A percentile compares a stretch with the other conserved stretches of the same genome.
Conservation (phyloP, 768 basidiomycete species). For the Mrakia frigida region DNA sequence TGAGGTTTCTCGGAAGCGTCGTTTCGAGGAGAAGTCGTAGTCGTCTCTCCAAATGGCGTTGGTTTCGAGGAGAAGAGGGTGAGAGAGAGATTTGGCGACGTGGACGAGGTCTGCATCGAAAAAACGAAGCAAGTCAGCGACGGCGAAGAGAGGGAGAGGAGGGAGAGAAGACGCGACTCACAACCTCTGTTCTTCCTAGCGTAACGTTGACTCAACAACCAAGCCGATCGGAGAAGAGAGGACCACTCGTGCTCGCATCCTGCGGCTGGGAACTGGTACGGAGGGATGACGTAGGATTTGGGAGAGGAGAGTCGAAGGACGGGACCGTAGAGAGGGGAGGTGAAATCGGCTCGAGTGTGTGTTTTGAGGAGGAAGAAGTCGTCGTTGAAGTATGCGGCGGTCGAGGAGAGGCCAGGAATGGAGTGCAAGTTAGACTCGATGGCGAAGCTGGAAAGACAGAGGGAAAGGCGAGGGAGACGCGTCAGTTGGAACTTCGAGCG, state of each 20-base stretch:
- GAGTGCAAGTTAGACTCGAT: conserved; percentile 26
- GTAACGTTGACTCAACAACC: conserved; percentile 22
- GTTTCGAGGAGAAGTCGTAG: neutral
- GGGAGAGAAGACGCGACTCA: neutral
- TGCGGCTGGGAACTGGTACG: neutral
- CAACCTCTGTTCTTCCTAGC: neutral
- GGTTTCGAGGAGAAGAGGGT: conserved; percentile 14
- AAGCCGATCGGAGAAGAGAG: conserved; percentile 21
- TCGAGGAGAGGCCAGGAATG: neutral
- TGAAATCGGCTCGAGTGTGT: conserved; percentile 24
- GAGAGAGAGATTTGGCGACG: conserved; percentile 27
- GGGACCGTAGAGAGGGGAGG: conserved; percentile 16
- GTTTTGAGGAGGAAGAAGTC: conserved; percentile 29
- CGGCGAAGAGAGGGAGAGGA: neutral
- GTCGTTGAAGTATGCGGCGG: conserved; percentile 26
- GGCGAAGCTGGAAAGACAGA: conserved; percentile 17
- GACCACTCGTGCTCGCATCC: conserved; percentile 32
- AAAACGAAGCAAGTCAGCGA: neutral
- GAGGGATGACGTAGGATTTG: conserved; percentile 3
- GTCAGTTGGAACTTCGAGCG: neutral
- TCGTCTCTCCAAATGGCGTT: conserved; percentile 16
- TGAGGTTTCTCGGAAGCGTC: conserved; percentile 25
- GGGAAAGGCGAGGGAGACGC: neutral
- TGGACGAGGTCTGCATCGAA: conserved; percentile 3
- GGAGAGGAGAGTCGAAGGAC: conserved; percentile 2